Percentiles rank a stretch among this genome's conserved stretches.
phyloP scores from a whole-genome alignment of 2,329 filamentous ascomycete species.

The Aspergillus proliferans region DNA sequence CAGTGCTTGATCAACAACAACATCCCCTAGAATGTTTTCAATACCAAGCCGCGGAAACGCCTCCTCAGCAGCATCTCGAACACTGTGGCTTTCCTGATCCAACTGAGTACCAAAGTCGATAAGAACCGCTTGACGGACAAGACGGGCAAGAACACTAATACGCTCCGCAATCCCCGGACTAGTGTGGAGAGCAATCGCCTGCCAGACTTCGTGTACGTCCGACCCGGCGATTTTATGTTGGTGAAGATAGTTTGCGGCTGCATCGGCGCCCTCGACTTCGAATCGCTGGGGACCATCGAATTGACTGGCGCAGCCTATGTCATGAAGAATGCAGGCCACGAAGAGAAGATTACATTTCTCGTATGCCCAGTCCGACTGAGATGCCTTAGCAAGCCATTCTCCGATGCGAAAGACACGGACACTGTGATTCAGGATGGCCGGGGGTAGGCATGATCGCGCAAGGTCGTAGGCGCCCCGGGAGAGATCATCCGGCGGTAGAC shows the following conservation, averaged over 20 bases:
- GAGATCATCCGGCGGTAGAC: constrained; percentile 1
- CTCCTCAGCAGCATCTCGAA: constrained; percentile 12
- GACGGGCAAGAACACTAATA: constrained; percentile 32
- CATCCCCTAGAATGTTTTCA: constrained; percentile 41
- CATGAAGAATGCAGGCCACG: constrained; percentile 30
- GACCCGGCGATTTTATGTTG: constrained; percentile 14
- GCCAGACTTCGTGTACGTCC: constrained; percentile 39
- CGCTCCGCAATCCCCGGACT: constrained; percentile 41
- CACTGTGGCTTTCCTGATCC: constrained; percentile 11
- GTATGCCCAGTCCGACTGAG: constrained; percentile 10
- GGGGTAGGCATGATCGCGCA: constrained; percentile 13
- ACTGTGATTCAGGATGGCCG: constrained; percentile 20
- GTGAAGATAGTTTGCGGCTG: constrained; percentile 29
- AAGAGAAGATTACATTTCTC: constrained; percentile 17
- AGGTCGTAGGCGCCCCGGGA: constrained; percentile 8
- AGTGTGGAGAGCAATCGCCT: constrained; percentile 41
- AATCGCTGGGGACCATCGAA: constrained; percentile 35
- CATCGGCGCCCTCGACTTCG: constrained; percentile 43
- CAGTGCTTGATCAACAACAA: constrained; percentile 36
- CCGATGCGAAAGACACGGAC: constrained; percentile 20
- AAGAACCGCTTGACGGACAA: constrained; percentile 33
- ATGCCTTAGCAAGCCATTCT: constrained; percentile 13
- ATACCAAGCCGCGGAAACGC: constrained; percentile 31
- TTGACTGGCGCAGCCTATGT: constrained; percentile 22
- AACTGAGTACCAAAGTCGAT: constrained; percentile 33